phyloP scores from a whole-genome alignment of 31 red algal genomes.

The Asparagopsis taxiformis region DNA sequence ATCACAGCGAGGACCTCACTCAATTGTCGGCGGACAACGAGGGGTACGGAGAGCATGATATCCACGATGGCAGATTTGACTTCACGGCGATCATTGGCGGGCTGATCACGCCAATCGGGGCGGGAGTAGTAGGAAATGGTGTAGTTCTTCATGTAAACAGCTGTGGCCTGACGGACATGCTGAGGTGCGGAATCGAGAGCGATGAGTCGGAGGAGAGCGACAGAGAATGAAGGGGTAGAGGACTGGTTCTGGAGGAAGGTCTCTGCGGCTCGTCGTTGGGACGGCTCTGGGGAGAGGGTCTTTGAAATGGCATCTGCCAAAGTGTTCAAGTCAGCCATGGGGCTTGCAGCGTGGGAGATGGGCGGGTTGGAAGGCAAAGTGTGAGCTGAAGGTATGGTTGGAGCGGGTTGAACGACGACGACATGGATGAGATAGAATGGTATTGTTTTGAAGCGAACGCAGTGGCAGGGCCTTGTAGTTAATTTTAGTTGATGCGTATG shows the following conservation, averaged over 20 bases:
- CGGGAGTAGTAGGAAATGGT: slow-evolving; percentile 40
- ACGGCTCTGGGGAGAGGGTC: slow-evolving; percentile 65
- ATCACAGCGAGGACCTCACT: slow-evolving; percentile 72
- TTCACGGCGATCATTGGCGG: slow-evolving; percentile 28
- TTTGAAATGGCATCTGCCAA: slow-evolving; percentile 33
- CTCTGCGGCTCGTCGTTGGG: slow-evolving; percentile 59
- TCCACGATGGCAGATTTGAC: slow-evolving; percentile 54
- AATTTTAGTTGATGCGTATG: too few species aligned
- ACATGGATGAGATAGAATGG: too few species aligned
- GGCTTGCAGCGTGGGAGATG: too few species aligned
- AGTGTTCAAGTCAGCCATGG: slow-evolving; percentile 15
- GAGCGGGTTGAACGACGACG: too few species aligned
- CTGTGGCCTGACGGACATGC: slow-evolving; percentile 74
- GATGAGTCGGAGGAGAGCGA: slow-evolving; percentile 74
- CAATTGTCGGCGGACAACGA: slow-evolving; percentile 68
- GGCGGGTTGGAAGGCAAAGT: too few species aligned
- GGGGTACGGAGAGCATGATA: slow-evolving; percentile 40
- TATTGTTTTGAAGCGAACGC: too few species aligned
- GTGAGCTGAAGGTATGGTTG: too few species aligned
- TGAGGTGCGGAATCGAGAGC: slow-evolving; percentile 37
- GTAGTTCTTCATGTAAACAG: slow-evolving; percentile 95
- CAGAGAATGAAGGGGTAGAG: slow-evolving; percentile 54
- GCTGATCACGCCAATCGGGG: slow-evolving; percentile 61
- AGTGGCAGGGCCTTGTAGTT: too few species aligned
- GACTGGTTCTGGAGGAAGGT: slow-evolving; percentile 22